Percentiles rank a stretch among this genome's conserved stretches.
phyloP scores from a whole-genome alignment of 768 basidiomycete genomes.

The Guyanaporus albipodus region DNA sequence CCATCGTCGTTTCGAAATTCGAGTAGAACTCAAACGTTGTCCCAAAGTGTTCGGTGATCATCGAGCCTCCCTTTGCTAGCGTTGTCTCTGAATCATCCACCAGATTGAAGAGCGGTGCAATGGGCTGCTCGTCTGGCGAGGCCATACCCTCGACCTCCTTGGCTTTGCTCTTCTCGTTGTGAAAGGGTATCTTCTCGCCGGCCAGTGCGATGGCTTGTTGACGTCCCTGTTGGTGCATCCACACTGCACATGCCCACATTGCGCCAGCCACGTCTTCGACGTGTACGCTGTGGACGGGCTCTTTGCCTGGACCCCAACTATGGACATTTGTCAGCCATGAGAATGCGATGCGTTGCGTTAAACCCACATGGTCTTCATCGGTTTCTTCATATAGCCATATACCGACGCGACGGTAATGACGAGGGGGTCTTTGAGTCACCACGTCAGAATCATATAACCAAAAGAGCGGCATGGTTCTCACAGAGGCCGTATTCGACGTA shows the following conservation, averaged over 20 bases:
- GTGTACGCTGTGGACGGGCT: slow-evolving; percentile 73
- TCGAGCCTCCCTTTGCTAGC: slow-evolving; percentile 59
- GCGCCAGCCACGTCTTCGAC: slow-evolving; percentile 76
- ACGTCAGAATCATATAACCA: slow-evolving; percentile 12
- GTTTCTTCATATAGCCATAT: slow-evolving; percentile 78
- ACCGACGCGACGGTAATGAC: slow-evolving; percentile 73
- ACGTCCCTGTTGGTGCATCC: slow-evolving; percentile 66
- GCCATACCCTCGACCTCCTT: slow-evolving; percentile 61
- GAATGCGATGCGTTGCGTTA: not conserved
- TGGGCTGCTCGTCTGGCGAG: slow-evolving; percentile 49
- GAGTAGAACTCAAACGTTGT: slow-evolving; percentile 82
- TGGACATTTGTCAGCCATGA: slow-evolving; percentile 7
- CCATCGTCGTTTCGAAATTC: slow-evolving; percentile 58
- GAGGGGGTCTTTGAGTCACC: slow-evolving; percentile 50
- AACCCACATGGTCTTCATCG: slow-evolving; percentile 79
- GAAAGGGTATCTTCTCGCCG: slow-evolving; percentile 31
- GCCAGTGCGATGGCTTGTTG: slow-evolving; percentile 59
- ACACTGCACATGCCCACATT: slow-evolving; percentile 70
- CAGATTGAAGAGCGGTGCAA: slow-evolving; percentile 81
- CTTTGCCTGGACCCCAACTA: slow-evolving; percentile 79
- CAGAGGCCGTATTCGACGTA: slow-evolving; percentile 69
- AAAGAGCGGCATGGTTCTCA: slow-evolving; percentile 32
- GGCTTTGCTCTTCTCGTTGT: slow-evolving; percentile 66
- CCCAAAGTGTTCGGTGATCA: slow-evolving; percentile 66
- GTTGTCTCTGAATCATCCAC: slow-evolving; percentile 78